phyloP scores from a whole-genome alignment of 352 stramenopile species.

The Phytophthora pluvialis region DNA sequence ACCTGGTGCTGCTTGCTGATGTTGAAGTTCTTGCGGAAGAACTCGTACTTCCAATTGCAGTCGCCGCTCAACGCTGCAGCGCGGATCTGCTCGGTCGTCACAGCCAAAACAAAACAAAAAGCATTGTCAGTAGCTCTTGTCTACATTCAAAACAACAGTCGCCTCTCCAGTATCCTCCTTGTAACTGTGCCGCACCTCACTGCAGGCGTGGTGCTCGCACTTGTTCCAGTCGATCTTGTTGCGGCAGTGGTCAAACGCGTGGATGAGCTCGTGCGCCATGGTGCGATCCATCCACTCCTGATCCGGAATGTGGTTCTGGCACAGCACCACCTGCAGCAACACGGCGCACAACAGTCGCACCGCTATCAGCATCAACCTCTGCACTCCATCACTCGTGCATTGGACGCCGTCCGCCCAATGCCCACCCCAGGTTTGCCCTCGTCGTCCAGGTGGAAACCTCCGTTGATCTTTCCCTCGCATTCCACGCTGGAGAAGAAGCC shows the following conservation, averaged over 20 bases:
- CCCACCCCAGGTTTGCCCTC: constrained; percentile 66
- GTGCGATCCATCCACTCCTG: constrained; percentile 93
- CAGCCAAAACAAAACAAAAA: neutral
- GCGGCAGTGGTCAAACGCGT: constrained; percentile 94
- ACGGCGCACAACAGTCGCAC: constrained; percentile 5
- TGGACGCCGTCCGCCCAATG: constrained; percentile 5
- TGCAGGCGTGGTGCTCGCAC: constrained; percentile 93
- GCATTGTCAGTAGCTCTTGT: neutral
- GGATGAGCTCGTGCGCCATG: constrained; percentile 93
- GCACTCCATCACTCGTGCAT: neutral
- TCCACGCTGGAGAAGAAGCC: constrained; percentile 85
- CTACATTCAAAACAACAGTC: neutral
- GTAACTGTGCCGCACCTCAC: constrained; percentile 60
- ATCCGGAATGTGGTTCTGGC: constrained; percentile 92
- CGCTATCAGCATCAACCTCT: neutral
- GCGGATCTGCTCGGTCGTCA: constrained; percentile 48
- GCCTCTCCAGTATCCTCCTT: neutral
- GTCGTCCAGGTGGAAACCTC: constrained; percentile 85
- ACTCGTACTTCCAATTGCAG: constrained; percentile 93
- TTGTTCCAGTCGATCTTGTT: constrained; percentile 94
- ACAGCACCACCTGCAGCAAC: constrained; percentile 73
- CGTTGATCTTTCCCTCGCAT: constrained; percentile 87
- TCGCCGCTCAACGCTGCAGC: constrained; percentile 86
- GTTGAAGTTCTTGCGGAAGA: constrained; percentile 92
- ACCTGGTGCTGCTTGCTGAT: constrained; percentile 91